A percentile compares a stretch with the other conserved stretches of the same genome.
phyloP scores from a whole-genome alignment of 2,329 filamentous ascomycete genomes.

The Aureobasidium musti region DNA sequence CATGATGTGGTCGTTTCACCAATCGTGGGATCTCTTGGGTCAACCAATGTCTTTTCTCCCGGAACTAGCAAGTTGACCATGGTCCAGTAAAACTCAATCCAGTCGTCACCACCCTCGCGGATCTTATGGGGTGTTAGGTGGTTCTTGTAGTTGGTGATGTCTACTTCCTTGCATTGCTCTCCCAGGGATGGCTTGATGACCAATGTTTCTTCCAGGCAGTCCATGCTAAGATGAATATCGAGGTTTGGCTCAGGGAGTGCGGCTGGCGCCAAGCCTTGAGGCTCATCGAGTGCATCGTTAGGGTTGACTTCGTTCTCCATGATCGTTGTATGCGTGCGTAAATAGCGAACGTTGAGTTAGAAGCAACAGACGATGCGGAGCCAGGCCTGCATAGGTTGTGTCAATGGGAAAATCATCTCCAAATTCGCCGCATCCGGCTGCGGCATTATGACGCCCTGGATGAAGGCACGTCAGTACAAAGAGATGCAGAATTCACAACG shows the following conservation, averaged over 20 bases:
- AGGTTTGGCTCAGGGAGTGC: neutral
- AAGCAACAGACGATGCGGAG: neutral
- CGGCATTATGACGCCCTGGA: neutral
- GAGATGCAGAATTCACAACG: neutral
- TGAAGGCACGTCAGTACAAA: neutral
- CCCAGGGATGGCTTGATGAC: neutral
- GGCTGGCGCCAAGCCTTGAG: neutral
- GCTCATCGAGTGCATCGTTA: neutral
- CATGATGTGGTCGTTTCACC: neutral
- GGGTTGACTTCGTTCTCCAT: neutral
- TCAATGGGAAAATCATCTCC: neutral
- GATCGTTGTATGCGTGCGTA: neutral
- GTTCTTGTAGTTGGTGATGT: neutral
- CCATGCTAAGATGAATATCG: neutral
- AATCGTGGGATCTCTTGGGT: neutral
- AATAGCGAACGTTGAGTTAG: neutral
- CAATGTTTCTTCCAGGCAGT: neutral
- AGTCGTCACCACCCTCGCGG: neutral
- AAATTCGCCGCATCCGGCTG: neutral
- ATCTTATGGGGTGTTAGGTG: neutral
- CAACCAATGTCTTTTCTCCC: neutral
- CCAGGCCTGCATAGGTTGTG: neutral
- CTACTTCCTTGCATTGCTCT: neutral
- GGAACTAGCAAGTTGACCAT: neutral
- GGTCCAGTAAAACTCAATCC: slow-evolving; percentile 6